Evolutionary conservation across 2,329 filamentous ascomycete genomes (phyloP), one percentile per base, ranked within the genome.

Genomic region (Botryotinia convoluta): DNA sequence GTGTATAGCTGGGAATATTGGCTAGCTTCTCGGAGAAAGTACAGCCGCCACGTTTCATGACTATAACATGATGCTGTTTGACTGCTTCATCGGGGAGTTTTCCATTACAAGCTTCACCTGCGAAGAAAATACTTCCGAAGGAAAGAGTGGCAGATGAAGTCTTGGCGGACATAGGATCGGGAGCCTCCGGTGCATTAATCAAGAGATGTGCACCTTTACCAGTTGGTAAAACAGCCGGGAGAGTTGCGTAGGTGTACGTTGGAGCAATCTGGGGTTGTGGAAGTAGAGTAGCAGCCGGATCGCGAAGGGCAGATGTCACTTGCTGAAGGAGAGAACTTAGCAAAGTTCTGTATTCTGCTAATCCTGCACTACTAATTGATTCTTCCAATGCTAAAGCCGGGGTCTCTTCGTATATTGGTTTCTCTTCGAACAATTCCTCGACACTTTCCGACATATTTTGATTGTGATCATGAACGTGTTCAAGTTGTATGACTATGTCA

Each of bases 1-100:
- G 90, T 1, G 90, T 86, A 80, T 91, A 95, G 16, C 89, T 88
- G 0, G 95, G 94, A n/a, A 98, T 94, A 76, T 93, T 95, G 69
- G 87, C 86, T 0, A 98, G 84, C 82, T 99, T 99, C 42, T 91
- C 84, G 51, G 89, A 91, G 82, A 98, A 98, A 37, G 88, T 92
- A 83, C 96, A 99, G 1, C 89, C 90, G 57, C 96, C 95, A 9
- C 96, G 90, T 42, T 89, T 90, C 78, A 98, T 86, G 68, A 97
- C 88, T 74, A 99, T 90, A 74, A 98, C 85, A 69, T 97, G 91
- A 82, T 97, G 83, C 1, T 81, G 83, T 59, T 84, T 85, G 0
- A 85, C 85, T 4, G 90, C 82, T 12, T 84, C 81, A 2, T 84
- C 77, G 20, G 88, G 82, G 71, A 93, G 82, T 74, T 86, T 82